Evolutionary conservation across 352 stramenopile species (phyloP), one percentile per base, ranked within the genome.

Genomic region (Phytophthora agathidicida): DNA sequence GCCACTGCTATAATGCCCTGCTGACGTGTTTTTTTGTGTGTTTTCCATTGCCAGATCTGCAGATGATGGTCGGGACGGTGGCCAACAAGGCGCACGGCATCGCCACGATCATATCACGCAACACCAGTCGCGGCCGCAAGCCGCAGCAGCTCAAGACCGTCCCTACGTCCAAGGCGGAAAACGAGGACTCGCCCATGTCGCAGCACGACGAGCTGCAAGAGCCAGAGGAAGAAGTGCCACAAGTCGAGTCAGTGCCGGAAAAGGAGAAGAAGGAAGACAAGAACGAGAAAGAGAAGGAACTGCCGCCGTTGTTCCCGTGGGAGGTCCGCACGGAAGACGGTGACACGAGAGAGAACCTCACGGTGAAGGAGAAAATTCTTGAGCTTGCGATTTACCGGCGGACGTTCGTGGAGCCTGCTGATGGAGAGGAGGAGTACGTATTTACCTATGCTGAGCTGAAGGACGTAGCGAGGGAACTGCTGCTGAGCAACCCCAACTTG

Each of bases 391-490:
- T 88, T 17, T 88, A 86, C 41, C 76, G 81, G 19, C 67, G 65
- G 47, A 91, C 81, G 20, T 91, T 86, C 32, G 65, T 83, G 14
- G 81, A 89, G 22, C 64, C 75, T 49, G 76, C 78, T 1, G 61
- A 52, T 8, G 81, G 81, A 27, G 81, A 89, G 31, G 77, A 88
- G 26, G 81, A 86, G 33, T 89, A 79, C 49, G 64, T 78, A n/a
- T 89, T 89, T 30, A 53, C 80, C 17, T 86, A 69, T 31, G 48
- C 82, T 48, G 66, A n/a, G 32, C 72, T 89, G 47, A 75, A 83
- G 20, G 48, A 68, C 23, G 70, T 89, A 39, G 62, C 72, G 2
- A 61, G 69, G 22, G 64, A 85, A 27, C 43, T 91, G 55, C 49
- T 91, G 39, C 49, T 74, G 32, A 78, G 65, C 47, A 79, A 91